Evolutionary conservation across 2,329 filamentous ascomycete genomes (phyloP).

Genomic region (Helminthosporium solani): DNA sequence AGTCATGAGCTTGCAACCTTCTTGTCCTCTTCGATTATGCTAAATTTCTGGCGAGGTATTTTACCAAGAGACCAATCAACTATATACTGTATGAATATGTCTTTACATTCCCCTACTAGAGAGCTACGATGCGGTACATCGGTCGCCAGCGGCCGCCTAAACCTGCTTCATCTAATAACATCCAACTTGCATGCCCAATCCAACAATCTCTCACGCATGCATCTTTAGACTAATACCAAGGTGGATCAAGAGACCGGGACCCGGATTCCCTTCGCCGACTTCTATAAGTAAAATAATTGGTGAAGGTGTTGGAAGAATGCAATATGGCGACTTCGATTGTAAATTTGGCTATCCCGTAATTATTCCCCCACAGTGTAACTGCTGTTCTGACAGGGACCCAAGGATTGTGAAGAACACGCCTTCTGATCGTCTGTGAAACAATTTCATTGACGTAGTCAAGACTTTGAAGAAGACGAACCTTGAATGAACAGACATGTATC

Average conservation of each 20-base stretch:
- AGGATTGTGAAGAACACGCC: neutral
- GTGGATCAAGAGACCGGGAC: conserved; percentile 11
- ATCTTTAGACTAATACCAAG: conserved; percentile 8
- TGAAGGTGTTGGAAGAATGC: neutral
- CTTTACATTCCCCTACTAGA: neutral
- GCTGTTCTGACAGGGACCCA: too few species aligned
- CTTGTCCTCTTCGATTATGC: too few species aligned
- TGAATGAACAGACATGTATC: conserved; percentile 23
- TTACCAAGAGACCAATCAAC: too few species aligned
- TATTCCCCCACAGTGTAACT: too few species aligned
- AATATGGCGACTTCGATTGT: too few species aligned
- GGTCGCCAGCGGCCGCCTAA: neutral
- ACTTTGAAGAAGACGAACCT: conserved; percentile 16
- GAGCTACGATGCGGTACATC: neutral
- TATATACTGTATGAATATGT: too few species aligned
- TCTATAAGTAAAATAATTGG: neutral
- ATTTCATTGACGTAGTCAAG: conserved; percentile 5
- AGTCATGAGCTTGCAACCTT: too few species aligned
- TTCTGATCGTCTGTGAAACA: conserved; percentile 3
- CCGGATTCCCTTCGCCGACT: conserved; percentile 32
- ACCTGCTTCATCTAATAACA: neutral
- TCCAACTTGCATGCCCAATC: neutral
- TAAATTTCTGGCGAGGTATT: too few species aligned
- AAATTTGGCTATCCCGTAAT: too few species aligned
- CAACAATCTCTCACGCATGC: neutral